Base-by-base conservation (phyloP, 2,329 filamentous ascomycete genomes). In the Colletotrichum melonis region DNA sequence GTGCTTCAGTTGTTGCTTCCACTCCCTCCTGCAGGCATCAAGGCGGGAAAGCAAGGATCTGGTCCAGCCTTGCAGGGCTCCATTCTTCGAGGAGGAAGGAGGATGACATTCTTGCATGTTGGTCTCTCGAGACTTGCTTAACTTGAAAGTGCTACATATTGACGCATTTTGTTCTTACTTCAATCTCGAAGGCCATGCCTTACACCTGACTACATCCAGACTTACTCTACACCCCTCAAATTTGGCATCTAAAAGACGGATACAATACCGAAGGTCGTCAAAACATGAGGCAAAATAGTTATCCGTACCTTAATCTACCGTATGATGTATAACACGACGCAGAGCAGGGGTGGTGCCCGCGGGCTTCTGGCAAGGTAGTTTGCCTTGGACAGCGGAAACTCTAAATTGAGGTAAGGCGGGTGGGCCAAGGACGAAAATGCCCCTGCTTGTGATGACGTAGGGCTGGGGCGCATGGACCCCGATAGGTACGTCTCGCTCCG, bases 391-490 rank as follows among this genome's bases (percentile, higher is more conserved):
- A 55, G 24, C 30, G 56, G 56, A 67, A 72, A 72, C 65, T 63
- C 19, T 68, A 58, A 72, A n/a, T 55, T 55, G 14, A 54, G 22
- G 28, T 7, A 24, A 42, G 16, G 14, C 38, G 35, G 12, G 2
- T 14, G 38, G 5, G 58, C 38, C 38, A 63, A 69, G 63, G 52
- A 46, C 30, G 65, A 63, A 59, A 46, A 19, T 19, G 16, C 28
- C 30, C 32, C 22, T 55, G 59, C 55, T 52, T n/a, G 54, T 32
- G 59, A 69, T 72, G 70, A 72, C 70, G 70, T 72, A 72, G n/a
- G 38, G 32, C 22, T 32, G 30, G 1, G 9, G 35, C 12, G 42
- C n/a, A 67, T 69, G 52, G 32, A 30, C 49, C 14, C 24, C 38
- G 16, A 42, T 16, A 42, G 49, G 28, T 55, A 24, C 52, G 54